Conservation (phyloP, 441 rosid genomes). For the Gossypium lobatum region DNA sequence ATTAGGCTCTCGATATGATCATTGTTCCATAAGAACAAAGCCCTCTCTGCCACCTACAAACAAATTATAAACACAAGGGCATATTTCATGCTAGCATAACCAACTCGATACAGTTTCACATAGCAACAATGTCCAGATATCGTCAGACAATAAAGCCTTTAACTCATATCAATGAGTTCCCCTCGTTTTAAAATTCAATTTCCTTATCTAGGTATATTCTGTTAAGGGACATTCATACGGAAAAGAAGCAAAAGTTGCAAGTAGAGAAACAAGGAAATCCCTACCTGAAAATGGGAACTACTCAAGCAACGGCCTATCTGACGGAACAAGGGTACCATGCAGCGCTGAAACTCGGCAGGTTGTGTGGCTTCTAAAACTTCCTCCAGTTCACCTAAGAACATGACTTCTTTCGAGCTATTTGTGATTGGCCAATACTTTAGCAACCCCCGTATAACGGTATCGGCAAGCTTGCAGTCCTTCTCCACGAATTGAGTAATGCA, state of each 20-base stretch:
- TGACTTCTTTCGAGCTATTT: constrained; percentile 67
- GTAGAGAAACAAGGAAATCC: constrained; percentile 1
- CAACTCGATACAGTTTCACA: background rate
- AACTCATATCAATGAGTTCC: background rate
- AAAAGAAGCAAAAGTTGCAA: background rate
- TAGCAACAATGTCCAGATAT: background rate
- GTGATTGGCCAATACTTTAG: constrained; percentile 67
- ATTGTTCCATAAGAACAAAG: constrained; percentile 86
- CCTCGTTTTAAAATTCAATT: background rate
- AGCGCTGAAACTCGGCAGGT: constrained; percentile 75
- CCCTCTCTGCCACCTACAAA: constrained; percentile 82
- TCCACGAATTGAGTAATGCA: constrained; percentile 71
- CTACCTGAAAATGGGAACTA: constrained; percentile 87
- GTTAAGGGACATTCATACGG: background rate
- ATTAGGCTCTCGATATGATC: constrained; percentile 82
- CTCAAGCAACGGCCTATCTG: constrained; percentile 71
- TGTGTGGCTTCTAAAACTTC: constrained; percentile 87
- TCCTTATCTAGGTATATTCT: background rate
- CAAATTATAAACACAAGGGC: background rate
- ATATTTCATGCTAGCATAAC: background rate
- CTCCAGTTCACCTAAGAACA: constrained; percentile 82
- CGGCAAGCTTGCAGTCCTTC: constrained; percentile 72
- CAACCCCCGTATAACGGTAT: constrained; percentile 60
- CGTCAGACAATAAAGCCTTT: background rate
- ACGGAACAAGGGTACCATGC: constrained; percentile 82